Percentiles rank a stretch among this genome's conserved stretches.
Evolutionary conservation across 371 early-diverging fungal species (phyloP).

Genomic region (Amoeboaphelidium protococcarum): DNA sequence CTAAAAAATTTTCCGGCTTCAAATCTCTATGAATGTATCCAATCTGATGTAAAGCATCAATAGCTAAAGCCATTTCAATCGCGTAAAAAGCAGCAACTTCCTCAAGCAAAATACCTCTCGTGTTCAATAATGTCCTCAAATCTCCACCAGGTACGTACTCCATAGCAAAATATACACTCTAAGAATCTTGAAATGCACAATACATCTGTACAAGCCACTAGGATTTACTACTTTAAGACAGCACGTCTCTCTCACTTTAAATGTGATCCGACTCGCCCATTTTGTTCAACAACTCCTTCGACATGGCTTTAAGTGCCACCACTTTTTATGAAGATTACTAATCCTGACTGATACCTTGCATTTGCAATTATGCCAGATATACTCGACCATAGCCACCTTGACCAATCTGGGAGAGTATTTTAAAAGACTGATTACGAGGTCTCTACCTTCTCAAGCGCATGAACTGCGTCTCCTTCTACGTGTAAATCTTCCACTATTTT

Average conservation of each 20-base stretch:
- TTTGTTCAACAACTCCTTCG: constrained; percentile 21
- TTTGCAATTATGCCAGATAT: constrained; percentile 6
- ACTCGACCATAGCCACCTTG: constrained; percentile 59
- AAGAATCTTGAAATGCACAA: constrained; percentile 40
- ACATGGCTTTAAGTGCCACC: constrained; percentile 39
- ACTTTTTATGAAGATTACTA: constrained; percentile 25
- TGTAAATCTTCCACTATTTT: constrained; percentile 1
- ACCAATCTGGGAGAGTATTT: constrained; percentile 43
- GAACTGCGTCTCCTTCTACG: constrained; percentile 23
- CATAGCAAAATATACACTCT: constrained; percentile 22
- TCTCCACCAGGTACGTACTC: constrained; percentile 75
- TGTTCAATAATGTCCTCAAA: constrained; percentile 42
- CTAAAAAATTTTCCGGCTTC: constrained; percentile 69
- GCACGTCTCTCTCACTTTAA: constrained; percentile 37
- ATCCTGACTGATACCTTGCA: too few species aligned
- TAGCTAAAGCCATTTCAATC: constrained; percentile 31
- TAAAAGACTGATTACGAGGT: constrained; percentile 29
- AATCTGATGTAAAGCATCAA: constrained; percentile 32
- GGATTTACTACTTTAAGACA: constrained; percentile 22
- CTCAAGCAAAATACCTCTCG: constrained; percentile 26
- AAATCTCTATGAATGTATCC: constrained; percentile 43
- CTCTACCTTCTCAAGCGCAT: constrained; percentile 34
- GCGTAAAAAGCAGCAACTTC: constrained; percentile 31
- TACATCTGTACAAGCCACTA: constrained; percentile 50
- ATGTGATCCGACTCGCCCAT: constrained; percentile 35